Conservation (phyloP, 352 stramenopile genomes). For the Phytophthora pini region DNA sequence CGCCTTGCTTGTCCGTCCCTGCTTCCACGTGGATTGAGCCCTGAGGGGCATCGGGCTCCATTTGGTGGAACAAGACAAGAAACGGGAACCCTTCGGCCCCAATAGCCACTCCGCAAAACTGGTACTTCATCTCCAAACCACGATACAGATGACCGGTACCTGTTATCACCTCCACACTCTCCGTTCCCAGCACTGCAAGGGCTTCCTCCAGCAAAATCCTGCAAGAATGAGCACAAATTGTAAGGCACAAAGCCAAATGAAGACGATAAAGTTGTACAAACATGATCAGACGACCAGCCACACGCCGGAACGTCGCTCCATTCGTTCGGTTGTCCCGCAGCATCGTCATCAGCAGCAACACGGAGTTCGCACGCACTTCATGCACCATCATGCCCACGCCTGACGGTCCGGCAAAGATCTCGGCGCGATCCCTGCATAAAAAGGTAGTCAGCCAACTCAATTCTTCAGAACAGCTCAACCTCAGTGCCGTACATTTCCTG, state of each 20-base stretch:
- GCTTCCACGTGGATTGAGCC: conserved; percentile 42
- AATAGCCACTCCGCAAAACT: conserved; percentile 51
- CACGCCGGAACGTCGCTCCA: conserved; percentile 41
- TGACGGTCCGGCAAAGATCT: conserved; percentile 36
- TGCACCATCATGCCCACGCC: conserved; percentile 45
- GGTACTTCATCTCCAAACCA: conserved; percentile 28
- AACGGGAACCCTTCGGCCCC: conserved; percentile 52
- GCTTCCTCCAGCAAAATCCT: conserved; percentile 71
- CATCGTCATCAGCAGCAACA: conserved; percentile 56
- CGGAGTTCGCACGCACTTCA: conserved; percentile 49
- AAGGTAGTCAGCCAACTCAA: not conserved
- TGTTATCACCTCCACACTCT: conserved; percentile 43
- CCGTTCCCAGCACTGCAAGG: conserved; percentile 37
- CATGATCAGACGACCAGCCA: conserved; percentile 58
- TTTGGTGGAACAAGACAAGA: conserved; percentile 56
- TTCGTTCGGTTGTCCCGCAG: conserved; percentile 45
- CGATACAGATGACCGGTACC: conserved; percentile 39
- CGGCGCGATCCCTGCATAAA: conserved; percentile 37
- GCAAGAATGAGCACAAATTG: not conserved
- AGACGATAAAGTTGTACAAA: conserved; percentile 7
- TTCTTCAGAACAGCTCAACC: not conserved
- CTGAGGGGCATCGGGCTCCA: conserved; percentile 46
- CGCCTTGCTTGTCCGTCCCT: conserved; percentile 11
- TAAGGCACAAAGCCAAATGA: not conserved
- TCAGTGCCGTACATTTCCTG: conserved; percentile 50